Base-by-base conservation (phyloP, 768 basidiomycete species). In the Leccinum truebloodii region DNA sequence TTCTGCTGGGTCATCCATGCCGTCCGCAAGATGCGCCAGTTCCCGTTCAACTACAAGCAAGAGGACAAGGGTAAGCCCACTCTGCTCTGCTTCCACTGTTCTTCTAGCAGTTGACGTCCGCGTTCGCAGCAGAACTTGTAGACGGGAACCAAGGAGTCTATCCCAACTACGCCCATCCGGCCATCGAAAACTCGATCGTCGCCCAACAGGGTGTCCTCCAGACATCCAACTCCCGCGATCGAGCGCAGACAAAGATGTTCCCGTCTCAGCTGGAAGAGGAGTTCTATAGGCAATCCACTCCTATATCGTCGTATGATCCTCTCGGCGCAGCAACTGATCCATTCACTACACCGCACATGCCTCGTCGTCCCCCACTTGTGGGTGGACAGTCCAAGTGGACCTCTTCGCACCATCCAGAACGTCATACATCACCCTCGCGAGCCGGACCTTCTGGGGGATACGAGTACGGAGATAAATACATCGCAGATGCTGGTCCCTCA, bases 1-100 rank as follows among this genome's bases (percentile, higher is more conserved):
- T 13, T 68, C 14, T 34, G 59, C 54, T 69, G 63, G 68, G 26
- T 34, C 39, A 61, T 70, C 14, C 69, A 70, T 18, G 68, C 63
- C 0, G 24, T 68, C 24, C 66, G 58, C 22, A 69, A 70, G 59
- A 71, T 65, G 61, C 49, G 59, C 37, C n/a, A 56, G 3, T 57
- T 39, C 26, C 63, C 62, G 6, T 65, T 65, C 52, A 49, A 50
- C 53, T 9, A 58, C 14, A 7, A 13, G 13, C 1, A 4, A 1
- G 58, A 63, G n/a, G 30, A 54, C 10, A 55, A 58, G 13, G 54
- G 69, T 62, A 20, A 44, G 26, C 41, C 8, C 9, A n/a, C 9
- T 9, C 4, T n/a, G 9, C 41, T n/a, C 41, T 41, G 41, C 18
- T 54, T 16, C 28, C 3, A 14, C 32, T 16, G 4, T 10, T 26